Percentiles rank a stretch among this genome's conserved stretches.
Conservation (phyloP, 805 yeast species). For the Candida sphagnicola region DNA sequence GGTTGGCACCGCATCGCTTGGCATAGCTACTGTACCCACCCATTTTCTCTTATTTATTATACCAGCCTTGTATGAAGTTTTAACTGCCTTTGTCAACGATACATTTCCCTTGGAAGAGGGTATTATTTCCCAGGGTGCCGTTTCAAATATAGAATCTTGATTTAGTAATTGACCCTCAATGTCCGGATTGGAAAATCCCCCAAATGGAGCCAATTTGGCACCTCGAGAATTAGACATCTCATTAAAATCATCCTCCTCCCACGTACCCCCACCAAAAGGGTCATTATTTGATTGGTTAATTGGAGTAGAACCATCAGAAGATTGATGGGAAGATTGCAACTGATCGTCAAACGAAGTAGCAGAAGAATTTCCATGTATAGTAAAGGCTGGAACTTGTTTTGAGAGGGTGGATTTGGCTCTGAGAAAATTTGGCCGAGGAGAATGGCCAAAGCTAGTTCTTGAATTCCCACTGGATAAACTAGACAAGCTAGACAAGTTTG, state of each 20-base stretch:
- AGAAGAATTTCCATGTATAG: conserved; percentile 20
- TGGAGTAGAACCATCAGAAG: not conserved
- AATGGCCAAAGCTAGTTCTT: conserved; percentile 8
- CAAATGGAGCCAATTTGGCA: conserved; percentile 54
- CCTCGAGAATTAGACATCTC: conserved; percentile 24
- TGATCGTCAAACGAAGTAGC: conserved; percentile 7
- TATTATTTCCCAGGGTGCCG: conserved; percentile 72
- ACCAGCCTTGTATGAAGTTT: conserved; percentile 43
- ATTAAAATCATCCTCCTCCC: conserved; percentile 20
- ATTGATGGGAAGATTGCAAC: not conserved
- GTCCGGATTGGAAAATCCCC: conserved; percentile 69
- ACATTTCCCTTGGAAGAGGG: conserved; percentile 78
- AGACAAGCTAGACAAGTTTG: conserved; percentile 17
- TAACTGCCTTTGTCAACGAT: conserved; percentile 81
- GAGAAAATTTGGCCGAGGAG: conserved; percentile 4
- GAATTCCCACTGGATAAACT: too few species aligned
- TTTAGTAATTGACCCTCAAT: conserved; percentile 42
- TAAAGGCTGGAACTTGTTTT: conserved; percentile 13
- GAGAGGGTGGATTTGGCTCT: conserved; percentile 15
- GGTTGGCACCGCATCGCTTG: conserved; percentile 74
- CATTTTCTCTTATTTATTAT: conserved; percentile 46
- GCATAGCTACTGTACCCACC: conserved; percentile 93
- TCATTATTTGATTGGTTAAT: not conserved
- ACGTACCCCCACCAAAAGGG: conserved; percentile 14
- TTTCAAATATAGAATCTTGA: conserved; percentile 45